Evolutionary conservation across 1,139 yeast genomes (phyloP), one percentile per base, ranked within the genome.

Genomic region (Kurtzmaniella quercitrusa): DNA sequence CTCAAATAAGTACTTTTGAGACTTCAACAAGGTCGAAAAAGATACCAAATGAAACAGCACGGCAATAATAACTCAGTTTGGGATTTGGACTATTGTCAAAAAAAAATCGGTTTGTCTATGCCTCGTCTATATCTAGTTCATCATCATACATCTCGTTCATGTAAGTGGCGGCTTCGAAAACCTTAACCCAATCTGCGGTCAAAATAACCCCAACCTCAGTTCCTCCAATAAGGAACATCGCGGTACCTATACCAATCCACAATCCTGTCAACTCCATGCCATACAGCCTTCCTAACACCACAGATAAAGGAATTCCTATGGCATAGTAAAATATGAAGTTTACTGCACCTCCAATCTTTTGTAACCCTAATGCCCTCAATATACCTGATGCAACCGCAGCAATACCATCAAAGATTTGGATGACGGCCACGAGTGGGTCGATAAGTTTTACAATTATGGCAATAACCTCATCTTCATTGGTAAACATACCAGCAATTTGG

Each of bases 161-260:
- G 26, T 59, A 47, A 5, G 65, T 63, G 1, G 71, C 68, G 36
- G 57, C 55, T 38, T 60, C 40, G 40, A 71, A 51, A 5, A 72
- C 65, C 17, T 60, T 59, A 17, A 71, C 75, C 77, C 76, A 72
- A 46, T 71, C 64, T 45, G 69, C 63, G 38, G 55, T 57, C n/a
- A 65, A 50, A 12, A 72, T 68, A 11, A 71, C 66, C 0, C 54
- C 19, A 1, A 68, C 63, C 53, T 91, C 95, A 17, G 76, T 68
- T 0, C 74, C 41, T 1, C 89, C 89, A 47, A 93, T 88, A 28
- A 80, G 51, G 32, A 82, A 59, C 75, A 89, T 75, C 0, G 95
- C 97, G 36, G 78, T 59, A 1, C 93, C 88, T 45, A 88, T 78
- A 6, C 96, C 96, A n/a, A 82, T 53, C 98, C 98, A 93, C 43